Base-by-base conservation (phyloP, 179 eudicot species). In the Heliamphora pulchella region DNA sequence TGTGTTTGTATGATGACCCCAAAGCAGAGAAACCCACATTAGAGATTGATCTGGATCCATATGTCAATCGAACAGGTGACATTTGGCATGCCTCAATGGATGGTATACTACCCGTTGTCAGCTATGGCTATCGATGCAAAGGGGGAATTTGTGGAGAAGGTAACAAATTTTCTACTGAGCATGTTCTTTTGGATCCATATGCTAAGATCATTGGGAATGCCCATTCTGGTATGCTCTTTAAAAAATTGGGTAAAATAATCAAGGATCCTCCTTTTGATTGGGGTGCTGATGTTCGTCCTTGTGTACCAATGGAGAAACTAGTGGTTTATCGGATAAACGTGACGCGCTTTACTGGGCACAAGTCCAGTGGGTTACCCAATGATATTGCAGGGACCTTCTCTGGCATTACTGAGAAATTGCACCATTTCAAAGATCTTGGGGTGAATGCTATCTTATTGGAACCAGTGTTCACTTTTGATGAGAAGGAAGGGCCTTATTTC, bases 11-110 rank as follows among this genome's bases (percentile, higher is more conserved):
- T 80, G 88, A 87, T 77, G 88, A 88, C 72, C 75, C 82, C 43
- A 79, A 66, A 17, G 83, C 84, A 11, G 86, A 86, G 14, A 81
- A 86, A 81, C 99, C 99, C 43, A 80, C 89, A 83, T 80, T 92
- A 71, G 97, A 96, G 88, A 91, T 96, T 80, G 96, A 94, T 80
- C 86, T 96, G 11, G 99, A 96, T 88, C 90, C 98, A 61, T 89
- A 91, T 78, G 90, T 96, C 72, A 96, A 96, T 76, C 89, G 93
- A 78, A 80, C 98, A n/a, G 99, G 99, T 82, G 91, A 92, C 70
- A 85, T 94, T 69, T 96, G 99, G 99, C 99, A 96, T 86, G 97
- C 84, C 8, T 87, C 89, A 61, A 43, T 94, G 65, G 86, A 90
- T 73, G 82, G 83, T 80, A 75, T 77, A 39, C 79, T 85, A 48